Base-by-base conservation (phyloP, 768 basidiomycete genomes). In the Phylloporus sp. region DNA sequence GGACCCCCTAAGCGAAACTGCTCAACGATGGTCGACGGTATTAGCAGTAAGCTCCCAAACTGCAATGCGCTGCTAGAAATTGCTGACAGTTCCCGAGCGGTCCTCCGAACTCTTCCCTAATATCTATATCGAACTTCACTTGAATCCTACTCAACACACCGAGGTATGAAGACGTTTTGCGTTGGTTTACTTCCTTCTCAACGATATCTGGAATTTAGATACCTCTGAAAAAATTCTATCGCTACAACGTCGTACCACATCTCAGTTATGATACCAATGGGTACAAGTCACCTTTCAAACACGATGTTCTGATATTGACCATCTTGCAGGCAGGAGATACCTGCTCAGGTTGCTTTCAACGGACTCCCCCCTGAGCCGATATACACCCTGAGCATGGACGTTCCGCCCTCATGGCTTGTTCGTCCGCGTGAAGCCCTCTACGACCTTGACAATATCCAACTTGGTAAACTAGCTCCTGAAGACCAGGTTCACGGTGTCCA, bases 371-470 rank as follows among this genome's bases (percentile, higher is more conserved):
- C 79, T 2, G 88, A 94, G 11, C 91, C 94, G 0, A 91, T 99
- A 50, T 92, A 94, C 60, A 98, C 95, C 0, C 77, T 98, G n/a
- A 83, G 84, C 5, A 86, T 97, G 81, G 95, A 98, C 46, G 85
- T 92, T 2, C 91, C 90, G 6, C 75, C 84, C 2, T 83, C 95
- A 0, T 99, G 97, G 97, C 82, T 97, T 7, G 94, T 93, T 24
- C 85, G 91, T 11, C 97, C 95, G 1, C 81, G 84, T 12, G 84
- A 91, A 62, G 88, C 95, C 0, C 74, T 85, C 2, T 91, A 97
- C 58, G 95, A 99, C 66, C 80, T 98, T 24, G 95, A 99, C 72
- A 99, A 99, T 67, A 87, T 99, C 52, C 89, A 94, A 40, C 80
- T 98, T 7, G 78, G 76, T 11, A 78, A 79, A 39, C 76, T 95